phyloP scores from a whole-genome alignment of 257 asterid species.

The Fraxinus quadrangulata region DNA sequence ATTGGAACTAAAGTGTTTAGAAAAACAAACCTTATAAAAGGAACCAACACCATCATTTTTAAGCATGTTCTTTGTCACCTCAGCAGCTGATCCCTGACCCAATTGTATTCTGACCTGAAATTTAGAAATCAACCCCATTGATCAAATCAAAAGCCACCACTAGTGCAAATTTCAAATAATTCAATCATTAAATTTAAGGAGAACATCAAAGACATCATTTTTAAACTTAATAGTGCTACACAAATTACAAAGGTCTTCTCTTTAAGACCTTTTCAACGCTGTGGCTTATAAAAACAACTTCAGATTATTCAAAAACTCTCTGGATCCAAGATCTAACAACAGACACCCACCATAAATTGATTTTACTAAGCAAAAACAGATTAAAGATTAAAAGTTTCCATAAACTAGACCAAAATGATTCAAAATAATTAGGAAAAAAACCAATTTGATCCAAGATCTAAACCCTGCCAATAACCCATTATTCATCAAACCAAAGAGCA shows the following conservation, averaged over 20 bases:
- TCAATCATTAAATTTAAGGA: constrained; percentile 28
- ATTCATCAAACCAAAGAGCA: background rate
- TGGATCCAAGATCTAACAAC: background rate
- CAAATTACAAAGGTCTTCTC: too few relatives aligned
- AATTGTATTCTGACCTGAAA: constrained; percentile 89
- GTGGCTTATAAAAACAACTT: too few relatives aligned
- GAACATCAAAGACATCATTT: constrained; percentile 6
- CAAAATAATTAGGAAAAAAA: background rate
- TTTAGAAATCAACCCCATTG: constrained; percentile 14
- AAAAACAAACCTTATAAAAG: background rate
- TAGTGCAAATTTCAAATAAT: background rate
- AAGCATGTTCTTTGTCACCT: constrained; percentile 70
- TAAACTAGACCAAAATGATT: background rate
- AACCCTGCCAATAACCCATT: background rate
- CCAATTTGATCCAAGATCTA: background rate
- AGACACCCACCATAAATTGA: background rate
- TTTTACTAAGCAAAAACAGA: background rate
- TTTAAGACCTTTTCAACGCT: too few relatives aligned
- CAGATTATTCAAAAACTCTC: too few relatives aligned
- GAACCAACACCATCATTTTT: constrained; percentile 28
- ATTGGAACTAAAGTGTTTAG: background rate
- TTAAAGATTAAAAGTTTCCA: background rate
- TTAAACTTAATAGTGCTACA: background rate
- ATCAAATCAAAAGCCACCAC: constrained; percentile 25
- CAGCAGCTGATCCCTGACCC: constrained; percentile 91